Evolutionary conservation across 352 stramenopile species (phyloP), one percentile per base, ranked within the genome.

Genomic region (Halophytophthora batemanensis): DNA sequence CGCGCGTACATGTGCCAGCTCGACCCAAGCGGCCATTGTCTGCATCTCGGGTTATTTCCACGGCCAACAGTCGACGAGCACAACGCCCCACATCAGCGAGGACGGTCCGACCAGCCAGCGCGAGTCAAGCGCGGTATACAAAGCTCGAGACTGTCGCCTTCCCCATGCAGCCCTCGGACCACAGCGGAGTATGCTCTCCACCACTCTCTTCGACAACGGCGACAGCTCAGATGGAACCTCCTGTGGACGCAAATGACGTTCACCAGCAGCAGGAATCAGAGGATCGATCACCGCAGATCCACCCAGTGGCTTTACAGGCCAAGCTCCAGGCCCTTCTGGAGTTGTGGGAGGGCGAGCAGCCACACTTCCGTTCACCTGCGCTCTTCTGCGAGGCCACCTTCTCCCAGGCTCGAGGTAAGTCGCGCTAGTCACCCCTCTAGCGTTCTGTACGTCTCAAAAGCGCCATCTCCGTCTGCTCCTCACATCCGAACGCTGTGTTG

Each of bases 361-460:
- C 43, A 6, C 59, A 47, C 13, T 89, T 87, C 33, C 75, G 75
- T n/a, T 89, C 78, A 0, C 60, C 71, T 22, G 61, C 74, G 14
- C 53, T 89, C 1, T 87, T 84, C 45, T 84, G 71, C 15, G 78
- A 89, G 50, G 68, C 76, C 4, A 73, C 64, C 3, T 86, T 86
- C 36, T 66, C 68, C 2, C 74, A 86, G 18, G 74, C 74, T 1
- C 82, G 81, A 76, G 67, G 75, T 82, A n/a, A n/a, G 51, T 50
- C 19, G 23, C 33, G 10, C 25, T 8, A 37, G 25, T 45, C 28
- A 15, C 18, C 29, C n/a, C 46, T 56, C 43, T 29, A 41, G 48
- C 35, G 35, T 39, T 21, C 17, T 50, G 21, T 6, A 17, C 35
- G 45, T 23, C 18, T 17, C 21, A 17, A 56, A 6, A 41, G 13